Base-by-base conservation (phyloP, 805 yeast genomes). In the Suhomyces vadensis region DNA sequence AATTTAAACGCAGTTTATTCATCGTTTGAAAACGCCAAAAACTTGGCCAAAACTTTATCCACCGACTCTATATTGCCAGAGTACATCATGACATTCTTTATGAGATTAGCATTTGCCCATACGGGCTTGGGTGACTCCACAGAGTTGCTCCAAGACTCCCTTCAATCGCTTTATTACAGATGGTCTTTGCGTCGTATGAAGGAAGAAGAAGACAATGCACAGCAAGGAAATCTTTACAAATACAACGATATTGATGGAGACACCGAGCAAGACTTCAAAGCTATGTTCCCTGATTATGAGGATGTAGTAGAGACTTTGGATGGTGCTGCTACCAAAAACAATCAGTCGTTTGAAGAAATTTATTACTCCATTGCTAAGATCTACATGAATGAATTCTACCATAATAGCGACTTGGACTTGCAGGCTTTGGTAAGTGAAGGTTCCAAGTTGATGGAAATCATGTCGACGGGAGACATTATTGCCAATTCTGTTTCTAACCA, bases 281-380 rank as follows among this genome's bases (percentile, higher is more conserved):
- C 57, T n/a, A 60, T 91, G 66, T 92, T 92, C 75, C 97, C 97
- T 0, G 96, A 89, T 58, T 88, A 80, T 50, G 95, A 87, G 39
- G 87, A 85, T 7, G 76, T 80, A 4, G 58, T 81, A 41, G 77
- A 75, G 21, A n/a, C 31, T 21, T 41, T 51, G 13, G 56, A 50
- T 6, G 36, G 51, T 0, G 31, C 25, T 3, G 19, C 42, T 6
- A 46, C 47, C 4, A 55, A 46, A 47, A 55, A 44, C 4, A 57
- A 61, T 16, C 66, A 50, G 41, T 35, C 51, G 33, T 57, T 77
- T 29, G 81, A 77, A 11, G 79, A 74, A 0, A 54, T 73, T 13
- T 77, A 82, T 54, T 71, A 62, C 41, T 48, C 60, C 3, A 57
- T 87, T 44, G 83, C 85, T 0, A 58, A 63, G 36, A 51, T 71